Evolutionary conservation across 306 rosid genomes (phyloP), one percentile per base, ranked within the genome.

Genomic region (Begonia loranthoides): DNA sequence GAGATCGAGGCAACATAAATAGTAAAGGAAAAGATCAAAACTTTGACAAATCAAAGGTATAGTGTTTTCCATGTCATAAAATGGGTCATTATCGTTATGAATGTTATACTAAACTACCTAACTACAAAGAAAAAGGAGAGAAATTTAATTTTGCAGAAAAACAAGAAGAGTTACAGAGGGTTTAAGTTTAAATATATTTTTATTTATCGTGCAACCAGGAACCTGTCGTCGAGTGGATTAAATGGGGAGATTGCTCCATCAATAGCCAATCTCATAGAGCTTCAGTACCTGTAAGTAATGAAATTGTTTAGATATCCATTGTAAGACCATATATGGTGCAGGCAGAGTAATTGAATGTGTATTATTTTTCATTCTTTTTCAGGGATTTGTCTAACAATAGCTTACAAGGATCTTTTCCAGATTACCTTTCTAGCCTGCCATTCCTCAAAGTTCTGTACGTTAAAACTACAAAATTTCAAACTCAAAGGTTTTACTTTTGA

Each of bases 311-410:
- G 36, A 28, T 28, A 28, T 28, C 36, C 36, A 28, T 28, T 28
- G 36, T 28, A 28, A 28, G 36, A 28, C 36, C 36, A 28, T 7
- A 28, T 28, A 28, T 28, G 4, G 9, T 28, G 36, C 36, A 28
- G 36, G 36, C 8, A 43, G n/a, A 43, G 15, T 12, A 10, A 12
- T 43, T 43, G 4, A 2, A 43, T 43, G n/a, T 43, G 4, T 43
- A 43, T 1, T 43, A 10, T 43, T 43, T 43, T 43, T 10, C n/a
- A 3, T 43, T 43, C 13, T 43, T 43, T 43, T 43, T 43, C 47
- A 43, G 47, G 47, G 47, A 43, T 43, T 43, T 43, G 47, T 43
- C 47, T 12, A 43, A 43, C 47, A 43, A 43, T 43, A 43, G 14
- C 15, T 43, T 43, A 43, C 47, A 43, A 43, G 47, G 47, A 43